Evolutionary conservation across 768 basidiomycete species (phyloP), one percentile per base, ranked within the genome.

Genomic region (Tricholoma flavovirens): DNA sequence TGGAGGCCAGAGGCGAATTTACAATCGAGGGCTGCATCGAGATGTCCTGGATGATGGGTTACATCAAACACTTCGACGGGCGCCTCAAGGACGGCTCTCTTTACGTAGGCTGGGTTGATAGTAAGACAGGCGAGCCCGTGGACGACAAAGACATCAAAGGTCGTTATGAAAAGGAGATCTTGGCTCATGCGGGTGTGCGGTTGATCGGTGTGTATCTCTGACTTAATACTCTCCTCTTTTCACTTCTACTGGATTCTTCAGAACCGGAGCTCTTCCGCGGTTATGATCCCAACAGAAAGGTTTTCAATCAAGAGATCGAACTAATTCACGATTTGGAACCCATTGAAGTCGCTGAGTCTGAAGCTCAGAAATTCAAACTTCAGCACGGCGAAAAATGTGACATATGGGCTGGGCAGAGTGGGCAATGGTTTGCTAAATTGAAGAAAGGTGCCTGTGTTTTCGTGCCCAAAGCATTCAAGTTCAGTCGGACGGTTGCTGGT

Each of bases 21-120:
- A 94, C 95, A 1, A 95, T 98, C 63, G 89, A 97, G 70, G 97
- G 97, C 17, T 93, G 92, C 66, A 97, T 99, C 66, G 97, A 99
- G 76, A 96, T 99, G 90, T 95, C 96, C 2, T 99, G 96, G 95
- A 87, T 98, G 73, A 98, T 95, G 92, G 96, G 97, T 40, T 84
- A 83, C 74, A 97, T 98, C 82, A 97, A 95, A 72, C 94, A 99
- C 77, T 96, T 98, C 72, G 92, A 99, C 62, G 97, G 97, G 15
- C 93, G 93, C 56, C 81, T 98, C 62, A 94, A 96, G 75, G 84
- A 90, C 62, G 93, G 93, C 43, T 83, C 90, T 30, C 79, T 96
- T 30, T 89, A 98, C 66, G 96, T 99, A 62, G 97, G 97, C 32
- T 99, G 97, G 97, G 94, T 98, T 49, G 96, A 98, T 66, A 84